These are phyloP conservation scores for Neurospora crassa DNA, from an alignment of 2,329 filamentous ascomycete species.

Conservation along the genomic window DNA sequence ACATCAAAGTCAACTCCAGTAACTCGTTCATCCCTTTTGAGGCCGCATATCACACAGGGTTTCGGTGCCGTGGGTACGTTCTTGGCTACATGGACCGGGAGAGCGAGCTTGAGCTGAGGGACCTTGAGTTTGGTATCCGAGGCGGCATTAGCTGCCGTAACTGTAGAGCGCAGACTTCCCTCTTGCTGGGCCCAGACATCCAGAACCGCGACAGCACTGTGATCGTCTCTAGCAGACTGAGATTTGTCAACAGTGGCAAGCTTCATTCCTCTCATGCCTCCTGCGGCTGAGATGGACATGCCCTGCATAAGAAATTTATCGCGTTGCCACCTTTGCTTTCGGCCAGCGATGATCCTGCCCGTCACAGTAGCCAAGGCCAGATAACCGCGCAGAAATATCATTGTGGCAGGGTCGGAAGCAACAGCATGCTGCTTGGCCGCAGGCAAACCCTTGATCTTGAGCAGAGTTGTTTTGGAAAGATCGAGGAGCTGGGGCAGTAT, in stretches of 20 bases:
- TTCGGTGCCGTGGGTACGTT: conserved; percentile 65
- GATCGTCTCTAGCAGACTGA: conserved; percentile 73
- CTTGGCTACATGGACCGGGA: conserved; percentile 59
- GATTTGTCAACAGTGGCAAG: conserved; percentile 75
- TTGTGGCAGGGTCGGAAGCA: conserved; percentile 51
- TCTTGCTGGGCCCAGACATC: conserved; percentile 66
- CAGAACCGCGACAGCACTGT: conserved; percentile 72
- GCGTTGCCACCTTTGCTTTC: conserved; percentile 82
- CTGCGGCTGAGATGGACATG: conserved; percentile 71
- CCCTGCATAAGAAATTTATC: conserved; percentile 76
- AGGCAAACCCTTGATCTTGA: conserved; percentile 52
- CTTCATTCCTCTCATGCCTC: conserved; percentile 76
- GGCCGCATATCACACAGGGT: conserved; percentile 74
- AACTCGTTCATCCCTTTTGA: conserved; percentile 80
- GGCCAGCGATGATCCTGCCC: conserved; percentile 73
- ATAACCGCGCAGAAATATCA: conserved; percentile 55
- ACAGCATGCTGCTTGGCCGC: conserved; percentile 52
- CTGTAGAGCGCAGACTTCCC: conserved; percentile 62
- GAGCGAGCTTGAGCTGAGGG: conserved; percentile 62
- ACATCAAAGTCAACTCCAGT: conserved; percentile 64
- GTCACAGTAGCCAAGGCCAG: conserved; percentile 56
- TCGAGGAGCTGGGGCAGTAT: conserved; percentile 64
- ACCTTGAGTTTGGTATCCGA: conserved; percentile 35
- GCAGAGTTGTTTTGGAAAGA: conserved; percentile 53
- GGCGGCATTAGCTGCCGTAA: conserved; percentile 53